These are phyloP conservation scores for Domatiomyces catenatus DNA, from an alignment of 2,329 filamentous ascomycete genomes.

Conservation along the genomic window DNA sequence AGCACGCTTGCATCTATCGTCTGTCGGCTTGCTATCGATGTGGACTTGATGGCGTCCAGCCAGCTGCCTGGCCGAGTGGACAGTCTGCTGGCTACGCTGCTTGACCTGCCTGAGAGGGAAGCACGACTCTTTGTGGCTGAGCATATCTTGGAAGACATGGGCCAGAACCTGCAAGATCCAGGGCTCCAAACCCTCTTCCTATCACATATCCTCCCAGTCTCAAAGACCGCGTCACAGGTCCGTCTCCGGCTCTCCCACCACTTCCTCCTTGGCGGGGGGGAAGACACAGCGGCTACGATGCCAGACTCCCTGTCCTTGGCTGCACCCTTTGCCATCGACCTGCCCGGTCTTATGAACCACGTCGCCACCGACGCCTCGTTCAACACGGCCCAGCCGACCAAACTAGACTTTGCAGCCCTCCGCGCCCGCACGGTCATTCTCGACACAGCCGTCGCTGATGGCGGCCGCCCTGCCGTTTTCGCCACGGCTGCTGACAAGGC, in stretches of 20 bases:
- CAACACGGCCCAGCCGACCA: constrained; percentile 6
- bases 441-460: constrained; percentile 60
- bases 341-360: constrained; percentile 9
- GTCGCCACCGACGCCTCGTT: constrained; percentile 12
- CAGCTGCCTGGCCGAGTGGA: constrained; percentile 9
- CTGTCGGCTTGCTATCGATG: constrained; percentile 13
- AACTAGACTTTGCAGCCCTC: constrained; percentile 50
- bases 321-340: constrained; percentile 2
- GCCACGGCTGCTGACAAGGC: constrained; percentile 13
- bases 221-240: constrained; percentile 24
- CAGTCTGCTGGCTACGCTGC: constrained; percentile 7
- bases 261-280: constrained; percentile 13
- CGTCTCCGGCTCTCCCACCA: constrained; percentile 25
- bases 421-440: constrained; percentile 51
- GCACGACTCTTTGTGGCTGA: constrained; percentile 7
- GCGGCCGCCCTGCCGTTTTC: constrained; percentile 21
- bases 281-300: too few species aligned
- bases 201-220: constrained; percentile 26
- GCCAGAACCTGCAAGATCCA: constrained; percentile 21
- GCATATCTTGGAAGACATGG: constrained; percentile 11
- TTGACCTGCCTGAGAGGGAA: constrained; percentile 7
- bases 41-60: constrained; percentile 11
- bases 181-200: constrained; percentile 27
- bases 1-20: constrained; percentile 12
- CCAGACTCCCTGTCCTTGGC: too few species aligned